These are phyloP conservation scores for Scheffersomyces lignicola DNA, from an alignment of 1,139 yeast genomes.

Conservation along the genomic window DNA sequence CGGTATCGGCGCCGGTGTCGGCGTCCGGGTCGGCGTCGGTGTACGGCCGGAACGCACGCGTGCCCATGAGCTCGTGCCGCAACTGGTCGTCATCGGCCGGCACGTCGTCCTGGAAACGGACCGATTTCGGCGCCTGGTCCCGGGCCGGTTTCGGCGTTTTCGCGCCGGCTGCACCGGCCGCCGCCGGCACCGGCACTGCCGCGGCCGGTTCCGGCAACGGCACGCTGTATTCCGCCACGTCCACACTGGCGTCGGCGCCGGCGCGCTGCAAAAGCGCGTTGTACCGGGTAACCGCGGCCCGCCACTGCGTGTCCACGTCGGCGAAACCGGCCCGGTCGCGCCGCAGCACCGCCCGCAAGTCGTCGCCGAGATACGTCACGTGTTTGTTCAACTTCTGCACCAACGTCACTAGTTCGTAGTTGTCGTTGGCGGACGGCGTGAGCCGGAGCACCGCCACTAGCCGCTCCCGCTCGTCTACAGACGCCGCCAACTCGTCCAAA, in stretches of 20 bases:
- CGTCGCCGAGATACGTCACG: constrained; percentile 34
- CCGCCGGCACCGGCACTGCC: neutral
- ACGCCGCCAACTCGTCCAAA: constrained; percentile 39
- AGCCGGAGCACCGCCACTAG: constrained; percentile 42
- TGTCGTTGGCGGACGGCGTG: constrained; percentile 54
- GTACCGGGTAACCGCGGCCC: constrained; percentile 21
- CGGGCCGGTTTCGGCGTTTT: constrained; percentile 5
- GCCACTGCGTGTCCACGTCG: constrained; percentile 13
- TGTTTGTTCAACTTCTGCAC: constrained; percentile 36
- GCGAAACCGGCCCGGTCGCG: constrained; percentile 10
- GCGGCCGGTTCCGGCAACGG: constrained; percentile 5
- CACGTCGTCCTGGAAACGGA: constrained; percentile 51
- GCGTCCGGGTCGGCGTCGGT: constrained; percentile 26
- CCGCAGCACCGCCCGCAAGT: constrained; percentile 17
- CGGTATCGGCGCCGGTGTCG: constrained; percentile 8
- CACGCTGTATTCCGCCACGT: constrained; percentile 34
- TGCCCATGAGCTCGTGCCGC: constrained; percentile 23
- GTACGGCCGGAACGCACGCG: constrained; percentile 38
- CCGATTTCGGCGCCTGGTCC: constrained; percentile 36
- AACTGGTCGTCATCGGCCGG: constrained; percentile 20
- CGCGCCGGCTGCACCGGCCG: no score
- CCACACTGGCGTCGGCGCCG: constrained; percentile 29
- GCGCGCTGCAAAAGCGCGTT: constrained; percentile 21
- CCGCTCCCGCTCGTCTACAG: constrained; percentile 52
- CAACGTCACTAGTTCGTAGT: constrained; percentile 48